These are phyloP conservation scores for Gryganskiella cystojenkinii DNA, from an alignment of 192 early-diverging fungal species.

Conservation along the genomic window DNA sequence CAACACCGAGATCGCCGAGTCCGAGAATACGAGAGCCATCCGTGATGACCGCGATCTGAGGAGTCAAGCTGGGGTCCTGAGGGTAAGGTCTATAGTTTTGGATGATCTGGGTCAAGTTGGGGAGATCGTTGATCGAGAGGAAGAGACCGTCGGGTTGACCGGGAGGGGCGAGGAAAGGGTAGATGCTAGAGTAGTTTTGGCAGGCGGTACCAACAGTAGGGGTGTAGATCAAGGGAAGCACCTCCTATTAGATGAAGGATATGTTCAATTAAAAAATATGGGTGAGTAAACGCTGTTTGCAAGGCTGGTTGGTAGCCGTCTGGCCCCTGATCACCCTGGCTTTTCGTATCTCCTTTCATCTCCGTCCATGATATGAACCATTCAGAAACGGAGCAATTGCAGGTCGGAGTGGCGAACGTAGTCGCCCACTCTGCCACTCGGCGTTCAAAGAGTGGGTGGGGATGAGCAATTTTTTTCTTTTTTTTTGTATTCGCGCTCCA, in stretches of 20 bases:
- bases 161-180: slow-evolving; percentile 84
- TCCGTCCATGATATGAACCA: background rate
- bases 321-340: no score
- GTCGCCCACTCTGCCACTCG: no score
- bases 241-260: slow-evolving; percentile 63
- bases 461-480: no score
- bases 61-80: slow-evolving; percentile 62
- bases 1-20: slow-evolving; percentile 93
- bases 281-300: no score
- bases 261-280: background rate
- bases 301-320: no score
- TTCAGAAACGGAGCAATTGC: no score
- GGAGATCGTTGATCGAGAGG: slow-evolving; percentile 79
- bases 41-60: slow-evolving; percentile 93
- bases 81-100: slow-evolving; percentile 78
- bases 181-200: slow-evolving; percentile 89
- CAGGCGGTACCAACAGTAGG: slow-evolving; percentile 89
- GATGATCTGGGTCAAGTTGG: slow-evolving; percentile 81
- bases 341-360: background rate
- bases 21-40: slow-evolving; percentile 96
- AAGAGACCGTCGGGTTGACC: slow-evolving; percentile 87
- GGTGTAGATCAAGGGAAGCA: slow-evolving; percentile 84
- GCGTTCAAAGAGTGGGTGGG: no score
- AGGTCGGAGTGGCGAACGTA: no score
- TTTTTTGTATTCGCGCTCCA: no score